Percentiles rank a stretch among this genome's conserved stretches.
Evolutionary conservation across 768 basidiomycete genomes (phyloP).

Genomic region (Naganishia vishniacii): DNA sequence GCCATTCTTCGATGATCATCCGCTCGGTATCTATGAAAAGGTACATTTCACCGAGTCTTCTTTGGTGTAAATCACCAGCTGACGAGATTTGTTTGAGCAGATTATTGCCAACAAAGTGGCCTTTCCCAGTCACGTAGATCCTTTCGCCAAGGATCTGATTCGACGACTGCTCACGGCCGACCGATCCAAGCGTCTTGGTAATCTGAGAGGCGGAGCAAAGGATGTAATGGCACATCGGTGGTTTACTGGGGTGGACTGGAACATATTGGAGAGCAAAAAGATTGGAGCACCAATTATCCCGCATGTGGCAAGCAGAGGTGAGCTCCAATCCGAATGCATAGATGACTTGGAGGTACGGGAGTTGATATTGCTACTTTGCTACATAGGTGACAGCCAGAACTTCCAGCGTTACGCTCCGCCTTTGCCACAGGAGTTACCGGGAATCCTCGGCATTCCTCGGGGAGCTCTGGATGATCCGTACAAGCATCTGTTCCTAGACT

Average conservation of each 20-base stretch:
- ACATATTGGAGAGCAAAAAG: constrained; percentile 44
- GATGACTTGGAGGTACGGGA: too few relatives aligned
- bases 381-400: constrained; percentile 46
- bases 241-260: constrained; percentile 57
- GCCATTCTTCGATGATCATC: constrained; percentile 97
- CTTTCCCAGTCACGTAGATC: constrained; percentile 87
- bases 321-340: not conserved
- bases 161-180: constrained; percentile 84
- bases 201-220: constrained; percentile 83
- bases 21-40: constrained; percentile 96
- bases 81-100: constrained; percentile 24
- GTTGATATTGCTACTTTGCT: not conserved
- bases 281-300: constrained; percentile 49
- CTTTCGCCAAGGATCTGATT: constrained; percentile 81
- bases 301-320: constrained; percentile 43
- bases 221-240: constrained; percentile 88
- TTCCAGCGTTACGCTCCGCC: constrained; percentile 48
- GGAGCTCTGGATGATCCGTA: constrained; percentile 39
- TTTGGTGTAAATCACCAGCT: not conserved
- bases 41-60: constrained; percentile 3
- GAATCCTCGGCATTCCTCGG: constrained; percentile 42
- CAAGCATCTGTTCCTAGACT: constrained; percentile 39
- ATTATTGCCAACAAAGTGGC: constrained; percentile 80
- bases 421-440: constrained; percentile 43
- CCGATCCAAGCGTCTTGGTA: constrained; percentile 82